Base-by-base conservation (phyloP, 768 basidiomycete species). In the Leccinum truebloodii region DNA sequence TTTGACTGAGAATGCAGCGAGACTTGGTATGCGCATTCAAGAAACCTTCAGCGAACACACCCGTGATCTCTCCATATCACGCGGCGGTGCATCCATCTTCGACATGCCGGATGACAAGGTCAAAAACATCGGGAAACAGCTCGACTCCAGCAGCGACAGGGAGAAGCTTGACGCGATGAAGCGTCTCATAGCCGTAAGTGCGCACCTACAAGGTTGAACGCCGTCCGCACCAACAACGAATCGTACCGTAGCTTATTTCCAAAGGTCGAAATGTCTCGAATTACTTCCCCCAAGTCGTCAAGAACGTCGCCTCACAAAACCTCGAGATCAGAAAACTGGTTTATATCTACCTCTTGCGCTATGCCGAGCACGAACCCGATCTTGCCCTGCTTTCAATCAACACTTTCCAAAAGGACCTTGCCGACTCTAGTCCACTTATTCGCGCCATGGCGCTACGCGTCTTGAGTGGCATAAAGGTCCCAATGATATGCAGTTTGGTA, bases 131-230 rank as follows among this genome's bases (percentile, higher is more conserved):
- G 83, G 84, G 60, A 88, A 87, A 67, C 89, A 98, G 71, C 83
- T 99, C 35, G 94, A 97, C 67, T 92, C 90, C 4, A 89, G 81
- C 65, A 89, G 87, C 59, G 97, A 98, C 68, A 80, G 87, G 59
- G 96, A 98, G 71, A 92, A 95, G 69, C 76, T 96, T 54, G 95
- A 98, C 64, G 96, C 94, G 4, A 89, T 99, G 88, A 97, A 96
- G 76, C 80, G 94, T 62, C 83, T 99, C 55, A 86, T 98, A 60
- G 96, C 95, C 49, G 95, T 97, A 72, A 68, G 90, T 82, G 22
- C 56, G 34, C 41, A 12, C 28, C 22, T 50, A 30, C 30, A 52
- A 20, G 30, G 20, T 46, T 46, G 24, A 58, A 37, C 51, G 22
- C n/a, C 14, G 30, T 58, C 53, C 14, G 32, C 34, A 50, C 54